Evolutionary conservation across 768 basidiomycete genomes (phyloP).

Genomic region (Panus rudis): DNA sequence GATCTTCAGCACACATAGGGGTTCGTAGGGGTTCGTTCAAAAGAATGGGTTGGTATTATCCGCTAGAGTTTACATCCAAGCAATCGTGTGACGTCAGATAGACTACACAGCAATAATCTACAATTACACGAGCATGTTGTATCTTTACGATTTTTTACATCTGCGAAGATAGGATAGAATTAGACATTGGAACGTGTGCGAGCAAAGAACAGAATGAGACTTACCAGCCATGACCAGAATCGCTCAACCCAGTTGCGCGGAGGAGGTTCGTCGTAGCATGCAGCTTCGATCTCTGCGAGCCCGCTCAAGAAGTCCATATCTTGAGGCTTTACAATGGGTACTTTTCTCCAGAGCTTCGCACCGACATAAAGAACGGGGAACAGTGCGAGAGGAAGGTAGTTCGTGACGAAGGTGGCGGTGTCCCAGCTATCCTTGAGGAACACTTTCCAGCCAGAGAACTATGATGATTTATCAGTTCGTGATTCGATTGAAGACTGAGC

Average conservation of each 20-base stretch:
- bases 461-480: conserved; percentile 2
- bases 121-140: too few relatives aligned
- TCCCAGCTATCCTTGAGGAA: conserved; percentile 50
- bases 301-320: conserved; percentile 85
- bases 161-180: too few relatives aligned
- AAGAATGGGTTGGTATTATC: too few relatives aligned
- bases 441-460: conserved; percentile 45
- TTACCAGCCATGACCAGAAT: conserved; percentile 77
- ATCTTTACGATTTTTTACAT: too few relatives aligned
- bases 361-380: conserved; percentile 72
- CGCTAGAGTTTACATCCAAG: too few relatives aligned
- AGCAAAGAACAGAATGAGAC: conserved; percentile 20
- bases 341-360: conserved; percentile 48
- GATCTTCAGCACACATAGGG: too few relatives aligned
- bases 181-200: background rate
- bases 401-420: conserved; percentile 70
- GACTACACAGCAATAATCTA: too few relatives aligned
- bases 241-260: conserved; percentile 62
- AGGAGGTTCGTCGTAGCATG: conserved; percentile 53
- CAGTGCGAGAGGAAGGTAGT: conserved; percentile 59
- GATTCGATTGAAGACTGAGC: conserved; percentile 29
- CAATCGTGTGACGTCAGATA: too few relatives aligned
- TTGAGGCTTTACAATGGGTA: conserved; percentile 36
- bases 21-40: too few relatives aligned
- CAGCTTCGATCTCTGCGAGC: conserved; percentile 30